These are phyloP conservation scores for Rhizopogon sp. DNA, from an alignment of 768 basidiomycete species.

Conservation along the genomic window DNA sequence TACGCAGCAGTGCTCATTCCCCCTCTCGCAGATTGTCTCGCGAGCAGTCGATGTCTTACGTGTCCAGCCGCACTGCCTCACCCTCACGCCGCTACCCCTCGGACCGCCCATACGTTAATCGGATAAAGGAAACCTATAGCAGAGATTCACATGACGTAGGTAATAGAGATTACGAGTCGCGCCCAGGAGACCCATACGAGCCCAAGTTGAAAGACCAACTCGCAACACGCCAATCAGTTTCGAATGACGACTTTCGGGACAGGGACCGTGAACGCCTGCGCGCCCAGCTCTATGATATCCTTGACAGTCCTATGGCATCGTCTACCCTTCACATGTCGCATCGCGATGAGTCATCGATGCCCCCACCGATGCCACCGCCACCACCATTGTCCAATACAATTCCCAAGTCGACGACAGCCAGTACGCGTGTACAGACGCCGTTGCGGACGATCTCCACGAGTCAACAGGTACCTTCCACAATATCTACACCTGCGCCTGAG, in stretches of 20 bases:
- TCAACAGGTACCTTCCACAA: neutral
- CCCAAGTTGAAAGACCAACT: slow-evolving; percentile 23
- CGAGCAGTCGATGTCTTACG: slow-evolving; percentile 18
- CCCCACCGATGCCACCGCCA: slow-evolving; percentile 15
- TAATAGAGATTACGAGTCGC: slow-evolving; percentile 20
- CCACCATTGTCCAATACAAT: slow-evolving; percentile 9
- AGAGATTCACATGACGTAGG: slow-evolving; percentile 12
- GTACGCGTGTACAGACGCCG: slow-evolving; percentile 1
- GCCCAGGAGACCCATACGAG: slow-evolving; percentile 14
- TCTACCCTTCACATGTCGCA: slow-evolving; percentile 37
- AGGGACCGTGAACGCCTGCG: slow-evolving; percentile 23
- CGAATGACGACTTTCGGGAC: slow-evolving; percentile 18
- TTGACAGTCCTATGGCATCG: slow-evolving; percentile 36
- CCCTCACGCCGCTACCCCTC: slow-evolving; percentile 20
- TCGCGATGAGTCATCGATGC: slow-evolving; percentile 23
- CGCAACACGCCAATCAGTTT: slow-evolving; percentile 12
- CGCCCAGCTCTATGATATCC: slow-evolving; percentile 41
- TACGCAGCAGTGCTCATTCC: slow-evolving; percentile 20
- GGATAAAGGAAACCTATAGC: slow-evolving; percentile 17
- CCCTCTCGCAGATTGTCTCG: slow-evolving; percentile 8
- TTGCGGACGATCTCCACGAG: neutral
- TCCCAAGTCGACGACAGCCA: slow-evolving; percentile 18
- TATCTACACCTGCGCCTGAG: neutral
- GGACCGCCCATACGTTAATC: slow-evolving; percentile 19
- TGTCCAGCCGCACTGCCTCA: slow-evolving; percentile 24